Conservation (phyloP, 169 alveolate species). For the Plasmodium malariae region DNA sequence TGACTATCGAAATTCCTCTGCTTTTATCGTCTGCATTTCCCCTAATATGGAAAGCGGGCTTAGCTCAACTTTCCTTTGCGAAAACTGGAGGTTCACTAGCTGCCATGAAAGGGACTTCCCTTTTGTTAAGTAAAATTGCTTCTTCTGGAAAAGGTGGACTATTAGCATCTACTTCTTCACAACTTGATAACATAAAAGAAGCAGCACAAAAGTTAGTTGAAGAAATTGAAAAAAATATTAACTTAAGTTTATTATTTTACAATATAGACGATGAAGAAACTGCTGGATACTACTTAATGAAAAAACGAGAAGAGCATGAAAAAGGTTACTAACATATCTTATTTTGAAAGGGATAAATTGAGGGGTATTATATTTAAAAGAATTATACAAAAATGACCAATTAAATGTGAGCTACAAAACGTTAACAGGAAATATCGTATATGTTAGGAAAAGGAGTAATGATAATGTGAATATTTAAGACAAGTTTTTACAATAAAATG, state of each 20-base stretch:
- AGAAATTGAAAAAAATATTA: constrained; percentile 73
- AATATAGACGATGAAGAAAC: constrained; percentile 74
- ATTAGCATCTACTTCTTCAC: constrained; percentile 74
- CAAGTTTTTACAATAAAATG: too few species aligned
- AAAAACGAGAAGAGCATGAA: constrained; percentile 65
- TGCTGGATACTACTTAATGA: constrained; percentile 75
- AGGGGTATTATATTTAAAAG: too few species aligned
- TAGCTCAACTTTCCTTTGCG: constrained; percentile 77
- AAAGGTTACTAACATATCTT: too few species aligned
- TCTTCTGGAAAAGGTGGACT: constrained; percentile 64
- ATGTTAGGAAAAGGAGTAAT: too few species aligned
- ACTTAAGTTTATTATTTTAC: constrained; percentile 57
- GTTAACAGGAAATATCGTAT: too few species aligned
- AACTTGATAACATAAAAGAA: constrained; percentile 67
- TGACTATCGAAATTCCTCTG: constrained; percentile 71
- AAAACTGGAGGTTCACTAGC: constrained; percentile 78
- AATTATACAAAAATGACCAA: too few species aligned
- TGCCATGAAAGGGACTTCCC: constrained; percentile 70
- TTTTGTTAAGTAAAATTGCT: constrained; percentile 68
- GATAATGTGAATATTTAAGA: too few species aligned
- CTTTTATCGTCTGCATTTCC: constrained; percentile 69
- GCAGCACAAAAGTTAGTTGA: constrained; percentile 75
- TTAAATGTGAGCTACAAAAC: too few species aligned
- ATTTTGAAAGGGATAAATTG: too few species aligned
- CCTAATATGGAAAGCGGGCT: constrained; percentile 70